Base-by-base conservation (phyloP, 2,329 filamentous ascomycete genomes). In the Mycosphaerella arachidis region DNA sequence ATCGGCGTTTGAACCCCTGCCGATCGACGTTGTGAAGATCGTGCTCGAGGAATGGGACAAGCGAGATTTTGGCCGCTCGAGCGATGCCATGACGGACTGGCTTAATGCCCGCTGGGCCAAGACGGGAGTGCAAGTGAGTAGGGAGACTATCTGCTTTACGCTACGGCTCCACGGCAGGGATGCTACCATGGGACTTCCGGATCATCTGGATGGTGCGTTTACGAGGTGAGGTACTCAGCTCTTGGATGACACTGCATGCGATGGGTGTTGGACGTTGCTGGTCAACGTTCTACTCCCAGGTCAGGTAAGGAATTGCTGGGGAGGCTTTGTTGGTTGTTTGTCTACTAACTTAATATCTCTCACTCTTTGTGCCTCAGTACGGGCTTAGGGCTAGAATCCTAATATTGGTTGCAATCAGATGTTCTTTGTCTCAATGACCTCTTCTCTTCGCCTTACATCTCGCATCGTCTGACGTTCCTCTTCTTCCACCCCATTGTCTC, bases 1-100 rank as follows among this genome's bases (percentile, higher is more conserved):
- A 40, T 13, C 37, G 6, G 16, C 16, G 4, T 33, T 13, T 18
- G 24, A 52, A 18, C 48, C 29, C 4, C 24, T 52, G 8, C 48
- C 29, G 8, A 18, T 18, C 7, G 27, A 30, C n/a, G n/a, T 33
- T 33, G 62, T 53, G 2, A 27, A 51, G 8, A 57, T 68, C 10
- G 56, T 71, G 1, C 59, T 72, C 18, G 37, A 59, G 1, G 50
- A 51, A 18, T 72, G 64, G 60, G 63, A 69, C 13, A 45, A 30
- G 6, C 60, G 53, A 13, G 63, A 69, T 48, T 68, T 63, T 63
- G 12, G 57, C 13, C 24, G 53, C 3, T 66, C 62, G 31, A 58
- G 66, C n/a, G 68, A 72, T 40, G 66, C 68, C 1, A 45, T 72
- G 40, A 57, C 68, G 4, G 60, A 67, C 24, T 71, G 70, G 68